phyloP scores from a whole-genome alignment of 1,284 basidiomycete species.

The Ceratobasidium papillatum region DNA sequence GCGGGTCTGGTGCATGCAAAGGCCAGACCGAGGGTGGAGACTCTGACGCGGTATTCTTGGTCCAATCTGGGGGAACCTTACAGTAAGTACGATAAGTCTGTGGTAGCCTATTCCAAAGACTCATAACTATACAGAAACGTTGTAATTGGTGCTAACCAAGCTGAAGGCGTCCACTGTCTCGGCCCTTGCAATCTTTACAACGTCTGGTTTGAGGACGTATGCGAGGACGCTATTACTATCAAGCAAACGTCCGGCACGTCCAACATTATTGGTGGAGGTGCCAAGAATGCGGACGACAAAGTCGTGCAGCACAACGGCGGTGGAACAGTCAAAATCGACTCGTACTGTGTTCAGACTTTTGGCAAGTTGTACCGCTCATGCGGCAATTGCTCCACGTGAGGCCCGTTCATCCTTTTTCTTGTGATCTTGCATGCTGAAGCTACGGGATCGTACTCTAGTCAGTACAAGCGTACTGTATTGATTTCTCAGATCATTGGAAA shows the following conservation, averaged over 20 bases:
- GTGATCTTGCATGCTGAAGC: too few species aligned
- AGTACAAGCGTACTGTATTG: slow-evolving; percentile 47
- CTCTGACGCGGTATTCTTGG: slow-evolving; percentile 33
- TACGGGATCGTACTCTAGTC: too few species aligned
- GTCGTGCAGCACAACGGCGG: slow-evolving; percentile 41
- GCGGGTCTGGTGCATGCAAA: slow-evolving; percentile 29
- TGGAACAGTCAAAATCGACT: slow-evolving; percentile 24
- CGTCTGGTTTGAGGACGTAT: slow-evolving; percentile 41
- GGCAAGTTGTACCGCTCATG: too few species aligned
- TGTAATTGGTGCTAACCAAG: slow-evolving; percentile 55
- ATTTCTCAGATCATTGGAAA: slow-evolving; percentile 13
- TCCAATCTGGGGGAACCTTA: slow-evolving; percentile 54
- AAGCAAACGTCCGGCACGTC: slow-evolving; percentile 7
- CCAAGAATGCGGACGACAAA: slow-evolving; percentile 32
- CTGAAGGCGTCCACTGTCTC: too few species aligned
- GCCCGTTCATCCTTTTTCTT: too few species aligned
- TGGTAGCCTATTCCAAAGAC: not conserved
- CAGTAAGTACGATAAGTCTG: slow-evolving; percentile 3
- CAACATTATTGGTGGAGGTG: slow-evolving; percentile 41
- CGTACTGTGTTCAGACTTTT: too few species aligned
- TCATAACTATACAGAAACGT: slow-evolving; percentile 49
- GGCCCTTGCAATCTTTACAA: too few species aligned
- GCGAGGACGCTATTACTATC: slow-evolving; percentile 43
- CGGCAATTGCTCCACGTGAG: too few species aligned
- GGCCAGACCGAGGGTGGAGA: slow-evolving; percentile 31